phyloP scores from a whole-genome alignment of 202 grass and related monocot genomes.

The Carex sylvatica region DNA sequence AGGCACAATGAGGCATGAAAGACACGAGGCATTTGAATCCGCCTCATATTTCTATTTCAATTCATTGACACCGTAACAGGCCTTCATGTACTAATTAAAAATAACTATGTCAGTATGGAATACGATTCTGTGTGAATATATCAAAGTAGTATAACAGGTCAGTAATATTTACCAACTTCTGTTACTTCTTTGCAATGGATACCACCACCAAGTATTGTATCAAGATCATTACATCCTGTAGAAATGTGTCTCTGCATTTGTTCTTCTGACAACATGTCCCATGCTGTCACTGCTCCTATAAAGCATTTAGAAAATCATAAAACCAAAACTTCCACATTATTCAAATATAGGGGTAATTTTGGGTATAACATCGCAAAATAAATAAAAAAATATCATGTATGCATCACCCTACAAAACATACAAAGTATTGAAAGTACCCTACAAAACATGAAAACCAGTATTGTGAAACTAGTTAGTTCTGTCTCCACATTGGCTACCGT shows the following conservation, averaged over 20 bases:
- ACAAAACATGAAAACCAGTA: neutral
- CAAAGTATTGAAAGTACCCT: neutral
- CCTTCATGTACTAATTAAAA: neutral
- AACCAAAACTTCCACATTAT: neutral
- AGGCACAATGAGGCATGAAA: too few species aligned
- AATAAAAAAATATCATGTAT: neutral
- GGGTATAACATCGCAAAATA: neutral
- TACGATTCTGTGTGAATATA: neutral
- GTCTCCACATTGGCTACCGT: neutral
- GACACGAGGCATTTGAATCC: too few species aligned
- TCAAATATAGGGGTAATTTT: neutral
- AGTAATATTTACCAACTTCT: slow-evolving; percentile 57
- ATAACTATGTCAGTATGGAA: neutral
- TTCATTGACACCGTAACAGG: neutral
- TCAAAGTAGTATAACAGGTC: neutral
- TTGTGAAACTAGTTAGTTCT: neutral
- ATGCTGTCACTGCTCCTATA: slow-evolving; percentile 76
- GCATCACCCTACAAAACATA: neutral
- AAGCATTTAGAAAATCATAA: slow-evolving; percentile 6
- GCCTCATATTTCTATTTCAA: neutral
- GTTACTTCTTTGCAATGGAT: slow-evolving; percentile 97
- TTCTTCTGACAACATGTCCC: slow-evolving; percentile 94
- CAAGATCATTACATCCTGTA: slow-evolving; percentile 71
- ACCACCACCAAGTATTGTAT: slow-evolving; percentile 84
- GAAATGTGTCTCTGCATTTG: slow-evolving; percentile 77